These are phyloP conservation scores for Aspergillus persii DNA, from an alignment of 2,329 filamentous ascomycete genomes.

Conservation along the genomic window DNA sequence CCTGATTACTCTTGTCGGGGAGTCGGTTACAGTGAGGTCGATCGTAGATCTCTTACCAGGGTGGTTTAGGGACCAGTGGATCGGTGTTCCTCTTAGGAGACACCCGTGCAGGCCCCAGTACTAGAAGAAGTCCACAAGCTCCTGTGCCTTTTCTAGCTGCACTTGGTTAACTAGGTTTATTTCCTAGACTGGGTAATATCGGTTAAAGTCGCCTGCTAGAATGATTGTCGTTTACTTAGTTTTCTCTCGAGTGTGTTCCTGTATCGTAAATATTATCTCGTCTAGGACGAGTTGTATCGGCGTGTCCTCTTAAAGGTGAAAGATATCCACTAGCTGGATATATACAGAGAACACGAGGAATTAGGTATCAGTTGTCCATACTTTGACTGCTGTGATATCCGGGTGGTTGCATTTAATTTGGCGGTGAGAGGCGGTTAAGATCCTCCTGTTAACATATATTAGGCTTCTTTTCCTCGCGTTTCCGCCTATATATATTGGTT, in stretches of 20 bases:
- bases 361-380: constrained; percentile 17
- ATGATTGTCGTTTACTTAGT: too few relatives aligned
- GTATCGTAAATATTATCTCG: too few relatives aligned
- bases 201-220: constrained; percentile 13
- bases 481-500: constrained; percentile 15
- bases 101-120: constrained; percentile 10
- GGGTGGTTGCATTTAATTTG: constrained; percentile 25
- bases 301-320: too few relatives aligned
- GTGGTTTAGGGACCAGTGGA: constrained; percentile 9
- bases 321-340: too few relatives aligned
- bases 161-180: background rate
- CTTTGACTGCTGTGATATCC: constrained; percentile 21
- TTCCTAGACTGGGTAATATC: constrained; percentile 11
- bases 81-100: constrained; percentile 7
- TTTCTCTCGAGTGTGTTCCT: too few relatives aligned
- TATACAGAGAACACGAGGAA: constrained; percentile 20
- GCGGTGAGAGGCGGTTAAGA: constrained; percentile 22
- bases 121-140: constrained; percentile 19
- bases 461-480: constrained; percentile 22
- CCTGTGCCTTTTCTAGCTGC: constrained; percentile 5
- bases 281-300: too few relatives aligned
- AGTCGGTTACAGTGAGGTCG: constrained; percentile 17
- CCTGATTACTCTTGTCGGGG: constrained; percentile 15
- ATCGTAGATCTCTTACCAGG: constrained; percentile 13
- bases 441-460: constrained; percentile 21